A percentile compares a stretch with the other conserved stretches of the same genome.
These are phyloP conservation scores for Coniosporium apollinis DNA, from an alignment of 495 filamentous ascomycete species.

Conservation along the genomic window DNA sequence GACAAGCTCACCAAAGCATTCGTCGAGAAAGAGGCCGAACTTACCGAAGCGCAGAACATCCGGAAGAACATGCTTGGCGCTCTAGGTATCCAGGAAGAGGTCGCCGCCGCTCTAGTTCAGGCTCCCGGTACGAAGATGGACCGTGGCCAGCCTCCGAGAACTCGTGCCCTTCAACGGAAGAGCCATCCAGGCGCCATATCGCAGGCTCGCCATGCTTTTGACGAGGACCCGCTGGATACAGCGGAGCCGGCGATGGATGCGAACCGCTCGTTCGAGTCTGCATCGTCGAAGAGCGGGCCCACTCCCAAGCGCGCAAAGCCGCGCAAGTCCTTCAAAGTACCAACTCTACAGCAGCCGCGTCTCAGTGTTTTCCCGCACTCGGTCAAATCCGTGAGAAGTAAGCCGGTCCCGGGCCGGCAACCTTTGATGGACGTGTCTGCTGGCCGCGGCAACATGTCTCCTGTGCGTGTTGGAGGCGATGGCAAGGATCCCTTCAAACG, in stretches of 20 bases:
- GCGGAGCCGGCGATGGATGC: not conserved
- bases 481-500: not conserved
- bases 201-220: slow-evolving; percentile 2
- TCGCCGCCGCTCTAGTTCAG: too few relatives aligned
- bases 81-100: too few relatives aligned
- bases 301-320: slow-evolving; percentile 20
- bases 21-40: slow-evolving; percentile 8
- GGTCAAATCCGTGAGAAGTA: not conserved
- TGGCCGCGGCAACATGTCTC: not conserved
- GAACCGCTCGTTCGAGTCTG: slow-evolving; percentile 15
- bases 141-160: too few relatives aligned
- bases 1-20: slow-evolving; percentile 3
- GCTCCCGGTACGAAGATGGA: too few relatives aligned
- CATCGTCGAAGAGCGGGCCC: slow-evolving; percentile 11
- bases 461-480: too few relatives aligned
- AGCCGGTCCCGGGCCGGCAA: slow-evolving; percentile 3
- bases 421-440: slow-evolving; percentile 6
- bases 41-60: slow-evolving; percentile 10
- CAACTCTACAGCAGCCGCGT: not conserved
- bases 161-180: too few relatives aligned
- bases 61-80: slow-evolving; percentile 10
- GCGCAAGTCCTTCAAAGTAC: slow-evolving; percentile 8
- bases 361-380: not conserved
- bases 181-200: not conserved
- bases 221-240: not conserved